phyloP scores from a whole-genome alignment of 164 flowering plant species.

The Aristolochia contorta region DNA sequence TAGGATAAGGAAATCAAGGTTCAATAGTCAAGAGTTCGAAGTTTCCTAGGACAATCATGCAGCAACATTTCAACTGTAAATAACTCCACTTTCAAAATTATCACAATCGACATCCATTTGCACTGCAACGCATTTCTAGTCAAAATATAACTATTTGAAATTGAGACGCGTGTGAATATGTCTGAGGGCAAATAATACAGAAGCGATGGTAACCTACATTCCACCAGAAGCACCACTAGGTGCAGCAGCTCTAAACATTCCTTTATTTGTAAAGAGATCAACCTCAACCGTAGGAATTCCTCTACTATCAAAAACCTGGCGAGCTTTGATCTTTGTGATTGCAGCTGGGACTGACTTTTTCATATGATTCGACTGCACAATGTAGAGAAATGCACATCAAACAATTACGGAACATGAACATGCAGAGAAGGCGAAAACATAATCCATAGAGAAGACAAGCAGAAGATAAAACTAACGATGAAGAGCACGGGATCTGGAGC shows the following conservation, averaged over 20 bases:
- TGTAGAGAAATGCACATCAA: neutral
- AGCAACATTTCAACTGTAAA: too few relatives aligned
- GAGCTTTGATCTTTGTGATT: conserved; percentile 80
- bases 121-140: too few relatives aligned
- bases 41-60: too few relatives aligned
- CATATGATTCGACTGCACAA: conserved; percentile 75
- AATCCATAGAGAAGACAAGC: neutral
- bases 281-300: conserved; percentile 98
- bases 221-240: conserved; percentile 74
- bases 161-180: neutral
- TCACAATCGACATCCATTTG: too few relatives aligned
- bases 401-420: neutral
- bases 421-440: neutral
- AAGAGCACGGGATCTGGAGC: conserved; percentile 90
- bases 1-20: too few relatives aligned
- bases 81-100: too few relatives aligned
- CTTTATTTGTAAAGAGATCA: conserved; percentile 82
- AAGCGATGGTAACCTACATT: conserved; percentile 31
- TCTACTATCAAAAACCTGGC: conserved; percentile 93
- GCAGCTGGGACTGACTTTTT: conserved; percentile 73
- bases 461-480: conserved; percentile 44
- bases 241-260: conserved; percentile 78
- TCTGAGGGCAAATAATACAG: neutral
- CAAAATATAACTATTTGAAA: too few relatives aligned
- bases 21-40: too few relatives aligned